Conservation (phyloP, 2,329 filamentous ascomycete species). For the Aureobasidium vineae region DNA sequence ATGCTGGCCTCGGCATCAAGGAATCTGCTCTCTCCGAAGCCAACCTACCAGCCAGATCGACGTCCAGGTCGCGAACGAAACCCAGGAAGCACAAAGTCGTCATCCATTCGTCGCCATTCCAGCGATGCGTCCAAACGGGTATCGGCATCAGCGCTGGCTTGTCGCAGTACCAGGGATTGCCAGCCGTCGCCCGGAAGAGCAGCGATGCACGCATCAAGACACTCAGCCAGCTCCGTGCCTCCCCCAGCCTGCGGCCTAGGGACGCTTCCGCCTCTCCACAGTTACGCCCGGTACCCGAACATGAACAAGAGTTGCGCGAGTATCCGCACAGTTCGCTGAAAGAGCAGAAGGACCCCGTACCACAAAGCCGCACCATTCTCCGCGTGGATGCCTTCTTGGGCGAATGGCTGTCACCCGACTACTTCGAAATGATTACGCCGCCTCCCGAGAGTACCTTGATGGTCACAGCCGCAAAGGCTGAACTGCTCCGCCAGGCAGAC, state of each 20-base stretch:
- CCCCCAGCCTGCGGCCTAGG: constrained; percentile 35
- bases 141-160: constrained; percentile 85
- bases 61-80: constrained; percentile 15
- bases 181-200: constrained; percentile 33
- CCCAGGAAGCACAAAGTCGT: constrained; percentile 71
- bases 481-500: constrained; percentile 75
- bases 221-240: constrained; percentile 35
- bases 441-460: constrained; percentile 84
- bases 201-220: constrained; percentile 34
- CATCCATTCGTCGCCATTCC: constrained; percentile 89
- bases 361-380: constrained; percentile 57
- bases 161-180: constrained; percentile 59
- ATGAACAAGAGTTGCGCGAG: constrained; percentile 31
- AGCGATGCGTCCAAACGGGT: constrained; percentile 89
- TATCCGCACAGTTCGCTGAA: constrained; percentile 30
- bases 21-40: neutral
- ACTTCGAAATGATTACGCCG: constrained; percentile 88
- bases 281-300: constrained; percentile 40
- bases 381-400: constrained; percentile 90
- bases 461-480: constrained; percentile 83
- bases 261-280: constrained; percentile 33
- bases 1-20: neutral
- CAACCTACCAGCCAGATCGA: constrained; percentile 41
- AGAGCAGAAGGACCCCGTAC: constrained; percentile 36
- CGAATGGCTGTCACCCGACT: constrained; percentile 91